phyloP scores from a whole-genome alignment of 257 asterid species.

The Paulownia fortunei region DNA sequence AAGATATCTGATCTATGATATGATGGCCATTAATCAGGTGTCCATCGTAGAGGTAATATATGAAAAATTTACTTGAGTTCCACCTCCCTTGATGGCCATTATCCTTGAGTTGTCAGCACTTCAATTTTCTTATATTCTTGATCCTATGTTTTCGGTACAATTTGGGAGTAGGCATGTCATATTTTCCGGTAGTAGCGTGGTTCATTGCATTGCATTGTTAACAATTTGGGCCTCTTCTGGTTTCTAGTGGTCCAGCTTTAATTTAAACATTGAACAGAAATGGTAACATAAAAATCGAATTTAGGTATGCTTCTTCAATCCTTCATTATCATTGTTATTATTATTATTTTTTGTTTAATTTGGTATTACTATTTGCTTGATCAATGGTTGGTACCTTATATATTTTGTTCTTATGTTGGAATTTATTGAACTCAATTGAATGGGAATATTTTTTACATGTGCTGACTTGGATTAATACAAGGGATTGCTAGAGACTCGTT shows the following conservation, averaged over 20 bases:
- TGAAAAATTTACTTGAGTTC: slow-evolving; percentile 12
- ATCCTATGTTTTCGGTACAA: neutral
- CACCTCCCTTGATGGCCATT: neutral
- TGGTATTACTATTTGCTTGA: neutral
- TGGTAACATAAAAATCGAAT: neutral
- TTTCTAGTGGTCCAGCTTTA: neutral
- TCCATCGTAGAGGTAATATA: slow-evolving; percentile 81
- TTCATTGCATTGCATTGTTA: neutral
- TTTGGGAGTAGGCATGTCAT: slow-evolving; percentile 4
- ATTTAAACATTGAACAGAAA: neutral
- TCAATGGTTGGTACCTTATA: neutral
- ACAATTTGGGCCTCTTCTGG: neutral
- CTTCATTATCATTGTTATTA: neutral
- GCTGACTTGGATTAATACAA: neutral
- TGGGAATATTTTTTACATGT: neutral
- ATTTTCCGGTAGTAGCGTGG: neutral
- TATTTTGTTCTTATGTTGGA: neutral
- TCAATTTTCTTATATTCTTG: neutral
- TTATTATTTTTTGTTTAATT: neutral
- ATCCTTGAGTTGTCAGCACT: slow-evolving; percentile 2
- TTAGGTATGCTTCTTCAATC: neutral
- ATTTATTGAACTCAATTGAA: neutral
- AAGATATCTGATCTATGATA: slow-evolving; percentile 95
- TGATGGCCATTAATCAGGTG: slow-evolving; percentile 85
- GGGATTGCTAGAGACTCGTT: neutral